phyloP scores from a whole-genome alignment of 2,329 filamentous ascomycete species.

The Pyrenophora tritici-repentis region DNA sequence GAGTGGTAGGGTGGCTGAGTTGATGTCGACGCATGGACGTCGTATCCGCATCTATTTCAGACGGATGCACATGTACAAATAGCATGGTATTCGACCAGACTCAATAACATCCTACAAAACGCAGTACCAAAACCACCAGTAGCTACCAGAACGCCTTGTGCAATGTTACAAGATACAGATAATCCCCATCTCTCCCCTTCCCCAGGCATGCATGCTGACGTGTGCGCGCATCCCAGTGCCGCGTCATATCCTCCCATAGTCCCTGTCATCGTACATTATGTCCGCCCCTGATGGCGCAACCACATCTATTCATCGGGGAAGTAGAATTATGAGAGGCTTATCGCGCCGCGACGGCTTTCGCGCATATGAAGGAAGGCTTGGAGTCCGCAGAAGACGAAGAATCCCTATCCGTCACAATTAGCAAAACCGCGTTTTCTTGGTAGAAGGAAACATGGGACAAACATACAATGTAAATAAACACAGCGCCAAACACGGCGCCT shows the following conservation, averaged over 20 bases:
- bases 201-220: not conserved
- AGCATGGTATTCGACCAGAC: conserved; percentile 6
- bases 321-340: conserved; percentile 68
- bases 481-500: conserved; percentile 82
- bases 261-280: not conserved
- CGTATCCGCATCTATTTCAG: too few species aligned
- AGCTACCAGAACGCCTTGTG: conserved; percentile 22
- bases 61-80: conserved; percentile 3
- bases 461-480: conserved; percentile 86
- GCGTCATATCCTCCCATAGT: not conserved
- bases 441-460: too few species aligned
- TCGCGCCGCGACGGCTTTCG: conserved; percentile 81
- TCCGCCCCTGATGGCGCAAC: not conserved
- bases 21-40: conserved; percentile 6
- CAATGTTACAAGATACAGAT: conserved; percentile 22
- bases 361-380: conserved; percentile 86
- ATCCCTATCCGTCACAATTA: conserved; percentile 57
- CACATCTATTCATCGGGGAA: not conserved
- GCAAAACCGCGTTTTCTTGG: too few species aligned
- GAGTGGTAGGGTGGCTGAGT: conserved; percentile 27
- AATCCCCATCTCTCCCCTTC: not conserved
- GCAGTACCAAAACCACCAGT: conserved; percentile 3
- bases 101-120: conserved; percentile 10
- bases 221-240: not conserved
- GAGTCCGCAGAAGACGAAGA: conserved; percentile 88